A percentile compares a stretch with the other conserved stretches of the same genome.
Conservation (phyloP, 208 protist genomes). For the Wallacemonas sp. region DNA sequence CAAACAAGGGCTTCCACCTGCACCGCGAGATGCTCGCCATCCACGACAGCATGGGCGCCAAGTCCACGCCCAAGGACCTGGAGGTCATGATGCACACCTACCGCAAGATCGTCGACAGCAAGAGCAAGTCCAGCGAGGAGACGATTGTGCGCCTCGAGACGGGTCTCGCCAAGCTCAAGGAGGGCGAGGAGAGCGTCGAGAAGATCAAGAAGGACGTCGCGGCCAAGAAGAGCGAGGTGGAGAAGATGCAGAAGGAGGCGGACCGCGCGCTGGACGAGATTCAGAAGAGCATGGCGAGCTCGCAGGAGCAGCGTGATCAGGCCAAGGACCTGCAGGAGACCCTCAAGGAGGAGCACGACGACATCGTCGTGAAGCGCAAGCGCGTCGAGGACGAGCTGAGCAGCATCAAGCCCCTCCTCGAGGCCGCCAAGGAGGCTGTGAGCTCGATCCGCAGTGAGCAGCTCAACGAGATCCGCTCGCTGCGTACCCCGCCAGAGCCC, state of each 20-base stretch:
- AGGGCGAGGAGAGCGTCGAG: constrained; percentile 92
- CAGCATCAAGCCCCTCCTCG: constrained; percentile 94
- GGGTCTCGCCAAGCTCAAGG: constrained; percentile 94
- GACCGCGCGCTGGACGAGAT: constrained; percentile 95
- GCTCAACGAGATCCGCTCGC: constrained; percentile 95
- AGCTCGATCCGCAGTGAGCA: constrained; percentile 92
- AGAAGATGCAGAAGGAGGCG: constrained; percentile 92
- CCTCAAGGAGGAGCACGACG: constrained; percentile 90
- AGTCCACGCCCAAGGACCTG: constrained; percentile 85
- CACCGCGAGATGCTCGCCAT: constrained; percentile 86
- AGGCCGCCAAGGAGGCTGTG: constrained; percentile 94
- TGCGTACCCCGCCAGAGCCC: constrained; percentile 93
- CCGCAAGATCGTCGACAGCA: constrained; percentile 64
- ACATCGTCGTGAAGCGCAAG: constrained; percentile 73
- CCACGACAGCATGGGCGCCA: constrained; percentile 64
- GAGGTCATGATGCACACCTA: constrained; percentile 88
- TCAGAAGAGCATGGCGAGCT: constrained; percentile 93
- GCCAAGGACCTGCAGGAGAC: constrained; percentile 84
- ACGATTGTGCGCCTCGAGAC: constrained; percentile 83
- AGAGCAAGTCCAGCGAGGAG: constrained; percentile 73
- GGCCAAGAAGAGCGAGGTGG: constrained; percentile 88
- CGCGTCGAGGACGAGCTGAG: constrained; percentile 93
- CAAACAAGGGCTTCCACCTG: constrained; percentile 80
- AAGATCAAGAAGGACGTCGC: constrained; percentile 89
- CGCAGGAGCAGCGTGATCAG: constrained; percentile 90